phyloP scores from a whole-genome alignment of 2,329 filamentous ascomycete genomes.

The Paecilomyces variotii region DNA sequence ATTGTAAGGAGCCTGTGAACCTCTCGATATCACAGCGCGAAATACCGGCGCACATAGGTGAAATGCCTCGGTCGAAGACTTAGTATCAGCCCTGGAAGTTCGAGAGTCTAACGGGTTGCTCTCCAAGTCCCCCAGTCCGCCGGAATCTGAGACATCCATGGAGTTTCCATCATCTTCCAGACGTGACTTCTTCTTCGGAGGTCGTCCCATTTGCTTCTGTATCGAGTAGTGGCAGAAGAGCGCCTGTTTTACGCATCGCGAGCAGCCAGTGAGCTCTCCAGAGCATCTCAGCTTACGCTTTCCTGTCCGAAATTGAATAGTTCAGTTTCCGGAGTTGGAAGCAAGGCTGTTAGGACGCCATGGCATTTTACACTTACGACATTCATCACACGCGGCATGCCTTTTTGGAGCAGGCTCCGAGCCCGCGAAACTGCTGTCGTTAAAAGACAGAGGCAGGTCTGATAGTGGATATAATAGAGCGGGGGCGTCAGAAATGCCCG shows the following conservation, averaged over 20 bases:
- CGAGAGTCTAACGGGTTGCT: slow-evolving; percentile 11
- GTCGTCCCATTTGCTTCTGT: slow-evolving; percentile 43
- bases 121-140: slow-evolving; percentile 16
- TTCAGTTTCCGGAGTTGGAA: slow-evolving; percentile 8
- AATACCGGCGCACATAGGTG: slow-evolving; percentile 23
- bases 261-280: slow-evolving; percentile 35
- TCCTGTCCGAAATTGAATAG: slow-evolving; percentile 21
- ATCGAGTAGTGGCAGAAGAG: slow-evolving; percentile 38
- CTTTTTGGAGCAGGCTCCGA: slow-evolving; percentile 26
- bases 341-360: not conserved
- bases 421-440: slow-evolving; percentile 1
- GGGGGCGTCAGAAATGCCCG: not conserved
- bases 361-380: slow-evolving; percentile 31
- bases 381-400: slow-evolving; percentile 43
- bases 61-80: slow-evolving; percentile 13
- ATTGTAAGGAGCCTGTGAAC: not conserved
- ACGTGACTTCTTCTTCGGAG: slow-evolving; percentile 33
- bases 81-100: slow-evolving; percentile 9
- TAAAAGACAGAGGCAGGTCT: slow-evolving; percentile 1
- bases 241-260: slow-evolving; percentile 34
- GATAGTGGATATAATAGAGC: slow-evolving; percentile 2
- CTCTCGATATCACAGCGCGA: slow-evolving; percentile 10
- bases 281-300: slow-evolving; percentile 43
- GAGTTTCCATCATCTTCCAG: slow-evolving; percentile 18
- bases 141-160: slow-evolving; percentile 3